These are phyloP conservation scores for Tolypocladium ophioglossoides DNA, from an alignment of 2,329 filamentous ascomycete species.

Conservation along the genomic window DNA sequence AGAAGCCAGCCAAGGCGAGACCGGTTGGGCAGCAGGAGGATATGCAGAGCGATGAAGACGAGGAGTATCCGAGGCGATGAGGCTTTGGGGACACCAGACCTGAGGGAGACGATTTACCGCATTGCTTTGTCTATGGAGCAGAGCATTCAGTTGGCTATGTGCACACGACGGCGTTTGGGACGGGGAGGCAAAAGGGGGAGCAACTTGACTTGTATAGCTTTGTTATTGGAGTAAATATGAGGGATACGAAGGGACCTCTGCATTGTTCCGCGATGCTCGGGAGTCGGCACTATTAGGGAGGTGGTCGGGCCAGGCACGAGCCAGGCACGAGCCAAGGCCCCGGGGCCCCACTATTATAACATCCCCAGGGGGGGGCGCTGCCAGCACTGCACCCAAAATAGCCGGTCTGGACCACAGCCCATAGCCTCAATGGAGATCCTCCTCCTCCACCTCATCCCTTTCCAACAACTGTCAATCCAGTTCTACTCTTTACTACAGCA, in stretches of 20 bases:
- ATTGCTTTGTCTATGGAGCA: not conserved
- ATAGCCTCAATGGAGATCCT: not conserved
- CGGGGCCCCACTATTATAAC: too few species aligned
- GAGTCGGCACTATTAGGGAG: too few species aligned
- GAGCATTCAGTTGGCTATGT: not conserved
- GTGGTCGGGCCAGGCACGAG: not conserved
- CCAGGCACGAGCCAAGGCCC: too few species aligned
- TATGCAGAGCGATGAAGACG: constrained; percentile 15
- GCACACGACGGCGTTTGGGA: not conserved
- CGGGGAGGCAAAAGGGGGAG: not conserved
- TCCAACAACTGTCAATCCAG: not conserved
- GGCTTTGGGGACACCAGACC: too few species aligned
- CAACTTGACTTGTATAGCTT: not conserved
- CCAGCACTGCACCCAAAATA: not conserved
- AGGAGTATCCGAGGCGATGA: constrained; percentile 8
- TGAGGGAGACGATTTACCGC: not conserved
- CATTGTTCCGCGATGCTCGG: too few species aligned
- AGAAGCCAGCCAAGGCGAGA: constrained; percentile 17
- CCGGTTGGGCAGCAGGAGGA: constrained; percentile 10
- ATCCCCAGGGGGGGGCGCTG: too few species aligned
- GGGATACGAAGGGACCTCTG: not conserved
- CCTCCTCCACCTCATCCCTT: not conserved
- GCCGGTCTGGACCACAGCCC: not conserved
- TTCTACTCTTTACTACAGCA: not conserved
- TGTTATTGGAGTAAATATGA: not conserved